phyloP scores from a whole-genome alignment of 2,329 filamentous ascomycete species.

The Colletotrichum australisinense region DNA sequence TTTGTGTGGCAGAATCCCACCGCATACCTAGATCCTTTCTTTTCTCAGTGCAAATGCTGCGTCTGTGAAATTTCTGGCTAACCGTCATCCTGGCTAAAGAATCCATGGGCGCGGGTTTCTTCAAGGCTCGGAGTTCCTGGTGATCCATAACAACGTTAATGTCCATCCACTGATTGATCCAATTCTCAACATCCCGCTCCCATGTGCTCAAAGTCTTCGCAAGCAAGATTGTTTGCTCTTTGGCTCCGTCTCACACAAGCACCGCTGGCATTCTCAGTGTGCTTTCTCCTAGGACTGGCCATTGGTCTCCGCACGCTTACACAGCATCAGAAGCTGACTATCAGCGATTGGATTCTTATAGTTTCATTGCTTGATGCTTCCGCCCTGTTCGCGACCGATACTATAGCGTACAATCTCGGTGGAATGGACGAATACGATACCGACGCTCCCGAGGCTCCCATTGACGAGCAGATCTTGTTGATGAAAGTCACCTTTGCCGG shows the following conservation, averaged over 20 bases:
- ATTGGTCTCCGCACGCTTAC: slow-evolving; percentile 38
- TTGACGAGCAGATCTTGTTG: slow-evolving; percentile 36
- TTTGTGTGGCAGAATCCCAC: background rate
- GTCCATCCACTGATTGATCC: background rate
- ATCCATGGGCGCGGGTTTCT: background rate
- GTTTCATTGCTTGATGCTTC: slow-evolving; percentile 41
- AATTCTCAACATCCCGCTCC: background rate
- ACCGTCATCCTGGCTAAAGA: background rate
- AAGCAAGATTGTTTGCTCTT: background rate
- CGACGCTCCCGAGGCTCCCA: slow-evolving; percentile 15
- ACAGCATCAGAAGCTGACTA: slow-evolving; percentile 41
- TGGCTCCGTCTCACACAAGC: too few relatives aligned
- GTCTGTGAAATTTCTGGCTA: background rate
- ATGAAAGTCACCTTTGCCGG: slow-evolving; percentile 44
- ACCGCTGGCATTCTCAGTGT: background rate
- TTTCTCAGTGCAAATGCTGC: background rate
- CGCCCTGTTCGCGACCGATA: slow-evolving; percentile 42
- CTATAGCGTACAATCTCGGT: slow-evolving; percentile 41
- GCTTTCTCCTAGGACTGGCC: slow-evolving; percentile 40
- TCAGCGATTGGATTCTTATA: slow-evolving; percentile 44
- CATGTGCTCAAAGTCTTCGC: background rate
- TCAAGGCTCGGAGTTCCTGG: background rate
- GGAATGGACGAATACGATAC: slow-evolving; percentile 42
- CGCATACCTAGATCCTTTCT: background rate
- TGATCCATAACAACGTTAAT: background rate